Evolutionary conservation across 179 eudicot species (phyloP), one percentile per base, ranked within the genome.

Genomic region (Silene coronaria): DNA sequence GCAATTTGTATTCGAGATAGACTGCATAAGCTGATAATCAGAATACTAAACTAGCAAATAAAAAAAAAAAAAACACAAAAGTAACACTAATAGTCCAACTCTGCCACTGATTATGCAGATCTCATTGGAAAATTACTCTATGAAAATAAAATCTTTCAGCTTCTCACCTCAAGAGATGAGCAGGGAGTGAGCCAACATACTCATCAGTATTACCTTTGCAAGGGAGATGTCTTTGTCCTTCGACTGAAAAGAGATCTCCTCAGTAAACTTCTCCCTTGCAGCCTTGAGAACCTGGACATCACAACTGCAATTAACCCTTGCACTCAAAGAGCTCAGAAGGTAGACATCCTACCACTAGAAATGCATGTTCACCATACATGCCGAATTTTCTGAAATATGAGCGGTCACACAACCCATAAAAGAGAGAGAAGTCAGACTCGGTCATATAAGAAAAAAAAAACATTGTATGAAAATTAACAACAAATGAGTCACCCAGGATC

Each of bases 211-310:
- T 85, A 93, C 98, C 97, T 91, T 91, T 28, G 93, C 96, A 84
- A 91, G 92, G 82, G 98, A 93, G 86, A 93, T 90, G 80, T 93
- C 90, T 80, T 90, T 89, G 84, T 93, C 98, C 80, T 85, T 89
- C 58, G 91, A 87, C 83, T 87, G 86, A 85, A 93, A 88, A 80
- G 96, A 90, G 70, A 93, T 91, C 85, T 91, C 97, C 81, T 66
- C 83, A 67, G 88, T 90, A 70, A 91, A 93, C 76, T 89, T 93
- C 74, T 88, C 87, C 84, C 98, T 89, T 55, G 98, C 98, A 81
- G 82, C 83, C 87, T 85, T 78, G 71, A 86, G 83, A 67, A 87
- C 91, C 98, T 91, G 88, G 48, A 72, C 63, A 73, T 76, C n/a
- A 76, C 73, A 81, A 63, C 71, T 30, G 12, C 67, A 76, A 53